Base-by-base conservation (phyloP, 306 rosid genomes). In the Notholithocarpus densiflorus region DNA sequence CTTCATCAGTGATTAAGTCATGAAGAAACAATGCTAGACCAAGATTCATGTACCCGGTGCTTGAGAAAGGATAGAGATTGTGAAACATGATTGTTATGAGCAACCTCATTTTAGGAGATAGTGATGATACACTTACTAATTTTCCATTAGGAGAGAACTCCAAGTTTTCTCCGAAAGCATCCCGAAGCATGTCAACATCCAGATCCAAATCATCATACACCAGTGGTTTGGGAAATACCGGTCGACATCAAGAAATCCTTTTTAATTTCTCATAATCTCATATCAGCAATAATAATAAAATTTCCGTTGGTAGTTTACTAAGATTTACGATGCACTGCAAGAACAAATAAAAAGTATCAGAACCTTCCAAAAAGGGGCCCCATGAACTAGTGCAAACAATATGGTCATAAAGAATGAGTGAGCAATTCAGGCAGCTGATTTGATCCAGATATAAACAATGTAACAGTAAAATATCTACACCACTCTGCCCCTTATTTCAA, bases 401-500 rank as follows among this genome's bases (percentile, higher is more conserved):
- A 12, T 26, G 68, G 26, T n/a, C 3, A 19, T 54, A 71, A 56
- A 59, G 65, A 59, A 76, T 72, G 26, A 45, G 68, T 68, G 61
- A 60, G 62, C 61, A 40, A 1, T 43, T 5, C 59, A 52, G 29
- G 71, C 68, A 76, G 55, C 69, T 68, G 62, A 71, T 52, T 13
- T 57, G 52, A 51, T 75, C 54, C 76, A 68, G 69, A 77, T 26
- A 68, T 59, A 68, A 82, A 76, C 32, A 71, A 21, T 65, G 68
- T 32, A 82, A 72, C 57, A 23, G 65, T 32, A 40, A 61, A 54
- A 29, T 75, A 31, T 24, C 72, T 19, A 59, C 29, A 21, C 37
- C 57, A 79, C 21, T 51, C 27, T 32, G 13, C 48, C 62, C 65
- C 83, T 76, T 66, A 48, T 68, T 56, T 45, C 54, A 52, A 27